Conservation (phyloP, 345 rosid genomes). For the Chamaenerion angustifolium region DNA sequence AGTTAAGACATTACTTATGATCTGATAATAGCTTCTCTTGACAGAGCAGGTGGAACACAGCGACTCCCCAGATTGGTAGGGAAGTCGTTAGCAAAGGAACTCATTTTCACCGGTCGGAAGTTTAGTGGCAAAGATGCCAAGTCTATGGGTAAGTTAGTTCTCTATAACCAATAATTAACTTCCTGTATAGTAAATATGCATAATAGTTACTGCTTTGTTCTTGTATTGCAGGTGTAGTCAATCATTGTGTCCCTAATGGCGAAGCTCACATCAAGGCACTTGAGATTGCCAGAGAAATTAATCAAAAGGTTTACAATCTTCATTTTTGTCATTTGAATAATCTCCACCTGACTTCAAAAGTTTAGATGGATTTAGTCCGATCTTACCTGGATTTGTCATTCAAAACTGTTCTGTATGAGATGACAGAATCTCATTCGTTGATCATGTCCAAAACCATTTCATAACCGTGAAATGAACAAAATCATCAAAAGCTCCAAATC, state of each 20-base stretch:
- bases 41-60: slow-evolving; percentile 90
- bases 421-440: no score
- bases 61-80: slow-evolving; percentile 84
- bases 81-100: slow-evolving; percentile 65
- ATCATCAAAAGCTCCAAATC: neutral
- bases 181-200: no score
- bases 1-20: no score
- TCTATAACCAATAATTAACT: neutral
- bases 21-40: neutral
- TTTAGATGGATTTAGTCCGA: no score
- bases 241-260: slow-evolving; percentile 56
- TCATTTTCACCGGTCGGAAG: slow-evolving; percentile 71
- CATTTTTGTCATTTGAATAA: no score
- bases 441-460: no score
- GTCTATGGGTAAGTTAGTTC: slow-evolving; percentile 33
- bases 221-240: slow-evolving; percentile 47
- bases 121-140: slow-evolving; percentile 60
- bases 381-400: no score
- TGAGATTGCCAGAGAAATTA: slow-evolving; percentile 71
- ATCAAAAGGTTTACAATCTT: slow-evolving; percentile 36
- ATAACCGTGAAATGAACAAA: no score
- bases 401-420: no score
- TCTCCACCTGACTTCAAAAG: no score
- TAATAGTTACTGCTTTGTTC: no score
- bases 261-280: slow-evolving; percentile 67